Base-by-base conservation (phyloP, 2,329 filamentous ascomycete species). In the Alternaria solani region DNA sequence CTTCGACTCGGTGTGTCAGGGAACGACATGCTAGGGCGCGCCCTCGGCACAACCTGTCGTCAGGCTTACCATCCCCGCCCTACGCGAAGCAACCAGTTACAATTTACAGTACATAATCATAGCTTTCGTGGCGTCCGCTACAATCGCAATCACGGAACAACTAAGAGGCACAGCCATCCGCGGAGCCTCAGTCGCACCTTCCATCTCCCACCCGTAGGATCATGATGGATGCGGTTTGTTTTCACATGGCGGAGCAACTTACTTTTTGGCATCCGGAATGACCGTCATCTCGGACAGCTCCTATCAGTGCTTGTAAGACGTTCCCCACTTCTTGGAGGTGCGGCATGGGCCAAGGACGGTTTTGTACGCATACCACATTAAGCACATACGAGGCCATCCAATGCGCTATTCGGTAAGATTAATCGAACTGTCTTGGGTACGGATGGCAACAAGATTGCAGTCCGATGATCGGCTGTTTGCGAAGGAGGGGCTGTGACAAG, bases 71-170 rank as follows among this genome's bases (percentile, higher is more conserved):
- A 49, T 36, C 32, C 32, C 14, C 46, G 32, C 46, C 46, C 46
- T 20, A 38, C 12, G 46, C 20, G 30, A 49, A 36, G 30, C 32
- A 20, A 49, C 52, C 23, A 18, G 43, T 55, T 55, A 51, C 57
- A 59, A 41, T 59, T 59, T 59, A 43, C 44, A 55, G 57, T 59
- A 59, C 57, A 49, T 59, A 59, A 59, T 59, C 28, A 44, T 18
- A 9, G 32, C 20, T 30, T 23, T 5, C 32, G 42, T 28, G 28
- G 44, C 44, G 36, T 38, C 32, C 30, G 32, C 46, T 38, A 25
- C 14, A 25, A 49, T 18, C 32, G 38, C 9, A 38, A 49, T 38
- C 20, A 16, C 46, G 30, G 20, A 49, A 49, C 20, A 49, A 49
- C 46, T n/a, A 49, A 49, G 20, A 25, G 46, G 46, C 20, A 49